Evolutionary conservation across 2,329 filamentous ascomycete genomes (phyloP).

Genomic region (Hyphodiscus sp.): DNA sequence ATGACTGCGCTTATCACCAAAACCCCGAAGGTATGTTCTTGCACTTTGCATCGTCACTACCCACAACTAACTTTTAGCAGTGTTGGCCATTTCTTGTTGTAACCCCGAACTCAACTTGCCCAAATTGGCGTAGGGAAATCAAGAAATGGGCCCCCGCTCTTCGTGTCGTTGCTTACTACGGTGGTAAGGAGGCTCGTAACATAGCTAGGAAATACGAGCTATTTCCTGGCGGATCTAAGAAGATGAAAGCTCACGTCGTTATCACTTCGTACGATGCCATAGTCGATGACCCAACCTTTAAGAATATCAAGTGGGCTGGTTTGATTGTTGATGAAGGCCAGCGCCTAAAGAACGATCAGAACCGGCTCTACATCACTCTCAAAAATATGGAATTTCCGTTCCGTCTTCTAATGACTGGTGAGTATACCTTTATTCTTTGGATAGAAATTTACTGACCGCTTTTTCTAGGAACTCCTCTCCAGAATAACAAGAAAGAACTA

Average conservation of each 20-base stretch:
- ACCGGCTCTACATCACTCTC: conserved; percentile 70
- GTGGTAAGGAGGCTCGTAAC: conserved; percentile 65
- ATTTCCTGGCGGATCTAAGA: conserved; percentile 58
- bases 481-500: conserved; percentile 91
- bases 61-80: conserved; percentile 41
- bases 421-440: neutral
- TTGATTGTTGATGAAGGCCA: conserved; percentile 94
- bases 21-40: conserved; percentile 36
- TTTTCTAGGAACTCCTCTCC: conserved; percentile 63
- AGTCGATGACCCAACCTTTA: conserved; percentile 64
- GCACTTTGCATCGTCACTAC: neutral
- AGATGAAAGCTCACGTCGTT: conserved; percentile 82
- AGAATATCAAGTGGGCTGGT: conserved; percentile 72
- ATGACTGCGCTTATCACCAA: conserved; percentile 67
- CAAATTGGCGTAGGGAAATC: conserved; percentile 97
- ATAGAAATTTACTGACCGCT: conserved; percentile 14
- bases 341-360: conserved; percentile 87
- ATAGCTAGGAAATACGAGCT: conserved; percentile 80
- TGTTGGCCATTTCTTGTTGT: conserved; percentile 93
- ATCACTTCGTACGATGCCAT: conserved; percentile 94
- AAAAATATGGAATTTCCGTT: conserved; percentile 71
- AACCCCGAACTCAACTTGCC: conserved; percentile 88
- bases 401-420: conserved; percentile 72
- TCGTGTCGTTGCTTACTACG: conserved; percentile 89
- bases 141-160: conserved; percentile 86